phyloP scores from a whole-genome alignment of 768 basidiomycete genomes.

The Hygrophorus pudorinus region DNA sequence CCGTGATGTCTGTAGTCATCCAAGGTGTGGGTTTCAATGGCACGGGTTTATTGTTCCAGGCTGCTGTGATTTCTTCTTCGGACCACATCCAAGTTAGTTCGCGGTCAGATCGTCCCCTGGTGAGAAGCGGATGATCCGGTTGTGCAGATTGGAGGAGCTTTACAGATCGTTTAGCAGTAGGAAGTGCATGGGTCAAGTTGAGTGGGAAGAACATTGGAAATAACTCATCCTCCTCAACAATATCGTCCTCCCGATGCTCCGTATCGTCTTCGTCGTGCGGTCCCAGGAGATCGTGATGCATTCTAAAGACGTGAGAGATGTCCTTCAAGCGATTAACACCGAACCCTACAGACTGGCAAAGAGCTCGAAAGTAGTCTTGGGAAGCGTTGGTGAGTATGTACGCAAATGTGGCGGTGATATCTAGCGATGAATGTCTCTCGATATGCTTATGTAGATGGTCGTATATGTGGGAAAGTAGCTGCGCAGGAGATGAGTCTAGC shows the following conservation, averaged over 20 bases:
- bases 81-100: conserved; percentile 59
- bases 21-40: not conserved
- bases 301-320: conserved; percentile 4
- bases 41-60: conserved; percentile 25
- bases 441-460: conserved; percentile 42
- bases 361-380: conserved; percentile 45
- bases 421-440: conserved; percentile 38
- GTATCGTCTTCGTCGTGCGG: conserved; percentile 21
- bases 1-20: not conserved
- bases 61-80: conserved; percentile 36
- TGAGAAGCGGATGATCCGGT: conserved; percentile 54
- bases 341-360: conserved; percentile 55
- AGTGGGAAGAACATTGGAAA: conserved; percentile 60
- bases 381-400: conserved; percentile 60
- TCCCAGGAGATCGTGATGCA: conserved; percentile 11
- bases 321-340: conserved; percentile 11
- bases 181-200: conserved; percentile 40
- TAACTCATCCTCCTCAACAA: conserved; percentile 28
- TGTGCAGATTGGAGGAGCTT: conserved; percentile 52
- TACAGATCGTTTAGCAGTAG: conserved; percentile 61
- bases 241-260: conserved; percentile 29
- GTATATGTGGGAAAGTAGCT: conserved; percentile 55
- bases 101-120: conserved; percentile 13
- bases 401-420: conserved; percentile 47
- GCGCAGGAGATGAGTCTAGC: conserved; percentile 34